Percentiles rank a stretch among this genome's conserved stretches.
Evolutionary conservation across 192 early-diverging fungal genomes (phyloP).

Genomic region (Chytriomyces confervae): DNA sequence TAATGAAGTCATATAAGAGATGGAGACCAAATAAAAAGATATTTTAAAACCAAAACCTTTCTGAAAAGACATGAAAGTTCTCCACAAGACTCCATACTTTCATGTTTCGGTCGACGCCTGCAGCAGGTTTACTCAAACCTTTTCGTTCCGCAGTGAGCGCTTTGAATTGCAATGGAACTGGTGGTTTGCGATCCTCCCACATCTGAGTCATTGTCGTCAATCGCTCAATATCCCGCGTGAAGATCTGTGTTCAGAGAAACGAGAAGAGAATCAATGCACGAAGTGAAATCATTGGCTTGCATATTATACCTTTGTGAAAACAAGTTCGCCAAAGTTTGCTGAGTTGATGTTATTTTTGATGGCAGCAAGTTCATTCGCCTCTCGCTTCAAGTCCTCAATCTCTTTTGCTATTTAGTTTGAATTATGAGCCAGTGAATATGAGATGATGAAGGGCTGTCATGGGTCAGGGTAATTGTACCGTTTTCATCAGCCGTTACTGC

Average conservation of each 20-base stretch:
- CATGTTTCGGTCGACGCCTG: slow-evolving; percentile 67
- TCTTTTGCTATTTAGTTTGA: slow-evolving; percentile 64
- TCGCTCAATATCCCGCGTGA: slow-evolving; percentile 77
- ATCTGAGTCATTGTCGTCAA: slow-evolving; percentile 85
- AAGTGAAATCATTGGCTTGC: not conserved
- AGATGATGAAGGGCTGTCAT: not conserved
- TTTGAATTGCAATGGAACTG: slow-evolving; percentile 69
- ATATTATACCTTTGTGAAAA: slow-evolving; percentile 53
- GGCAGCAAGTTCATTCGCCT: slow-evolving; percentile 72
- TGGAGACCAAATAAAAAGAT: slow-evolving; percentile 4
- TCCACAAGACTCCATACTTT: slow-evolving; percentile 73
- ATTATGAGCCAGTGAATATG: not conserved
- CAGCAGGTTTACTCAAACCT: not conserved
- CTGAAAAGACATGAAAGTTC: slow-evolving; percentile 70
- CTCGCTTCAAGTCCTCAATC: slow-evolving; percentile 71
- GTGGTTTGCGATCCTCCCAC: slow-evolving; percentile 79
- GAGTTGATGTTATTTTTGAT: slow-evolving; percentile 60
- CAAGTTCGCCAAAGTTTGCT: slow-evolving; percentile 29
- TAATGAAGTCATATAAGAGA: not conserved
- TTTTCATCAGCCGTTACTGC: slow-evolving; percentile 51
- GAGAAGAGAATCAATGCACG: slow-evolving; percentile 6
- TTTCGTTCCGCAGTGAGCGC: not conserved
- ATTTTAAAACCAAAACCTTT: slow-evolving; percentile 58
- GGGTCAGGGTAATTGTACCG: slow-evolving; percentile 41
- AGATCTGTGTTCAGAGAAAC: slow-evolving; percentile 70